Base-by-base conservation (phyloP, 106 monocot species). In the Xerophyta viscosa region DNA sequence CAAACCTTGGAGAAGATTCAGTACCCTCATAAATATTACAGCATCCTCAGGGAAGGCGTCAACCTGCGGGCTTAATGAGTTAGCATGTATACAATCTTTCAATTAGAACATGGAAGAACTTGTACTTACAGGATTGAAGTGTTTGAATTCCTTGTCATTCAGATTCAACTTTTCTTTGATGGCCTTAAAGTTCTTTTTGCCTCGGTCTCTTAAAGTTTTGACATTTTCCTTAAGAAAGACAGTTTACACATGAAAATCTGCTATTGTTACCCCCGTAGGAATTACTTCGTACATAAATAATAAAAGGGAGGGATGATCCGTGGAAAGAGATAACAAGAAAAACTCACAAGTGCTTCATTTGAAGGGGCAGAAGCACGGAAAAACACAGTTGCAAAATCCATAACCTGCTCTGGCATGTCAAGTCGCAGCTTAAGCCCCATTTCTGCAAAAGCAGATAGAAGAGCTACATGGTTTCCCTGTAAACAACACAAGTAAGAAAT, bases 11-110 rank as follows among this genome's bases (percentile, higher is more conserved):
- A 98, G 89, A 77, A 98, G 89, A 82, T 98, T 85, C 24, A 98
- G 41, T 23, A 98, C 89, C 39, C 96, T 76, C 66, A 67, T 71
- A 61, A 98, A 98, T 66, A 98, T 82, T 42, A 98, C 71, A 4
- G 96, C 96, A 82, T 98, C 96, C 28, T 89, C 79, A 36, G 96
- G 96, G 62, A 98, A 98, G 59, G 96, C 89, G 86, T 98, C 96
- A 63, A 98, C 77, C 96, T 98, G 47, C 28, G 66, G 23, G 33
- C 33, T 33, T 33, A 33, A 5, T 33, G 5, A 11, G 5, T 5
- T 33, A 6, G 11, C 33, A 33, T 33, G 5, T 23, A 10, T 10
- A 27, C 19, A 27, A 27, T 24, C n/a, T n/a, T n/a, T 10, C 31
- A 18, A 2, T 3, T 29, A n/a, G 6, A 42, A 14, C 9, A 12